Conservation (phyloP, 129 eudicot genomes). For the Pulicaria dysenterica region DNA sequence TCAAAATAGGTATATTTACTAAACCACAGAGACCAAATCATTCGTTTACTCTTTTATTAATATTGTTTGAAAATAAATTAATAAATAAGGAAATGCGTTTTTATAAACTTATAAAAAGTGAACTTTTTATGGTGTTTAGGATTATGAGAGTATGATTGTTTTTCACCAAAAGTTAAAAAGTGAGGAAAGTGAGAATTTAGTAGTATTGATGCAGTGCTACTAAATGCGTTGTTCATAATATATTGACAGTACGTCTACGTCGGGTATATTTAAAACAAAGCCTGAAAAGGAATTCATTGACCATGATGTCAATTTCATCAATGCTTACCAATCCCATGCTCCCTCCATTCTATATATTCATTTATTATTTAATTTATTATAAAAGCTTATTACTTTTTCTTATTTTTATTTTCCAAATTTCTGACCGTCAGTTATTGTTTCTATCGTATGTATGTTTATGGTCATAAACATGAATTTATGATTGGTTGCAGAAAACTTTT, state of each 20-base stretch:
- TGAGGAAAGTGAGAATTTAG: constrained; percentile 26
- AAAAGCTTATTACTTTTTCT: too few species aligned
- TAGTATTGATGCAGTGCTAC: constrained; percentile 38
- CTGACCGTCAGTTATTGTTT: constrained; percentile 24
- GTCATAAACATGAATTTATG: constrained; percentile 4
- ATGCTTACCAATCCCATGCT: constrained; percentile 39
- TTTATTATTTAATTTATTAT: background rate
- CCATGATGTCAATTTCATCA: constrained; percentile 39
- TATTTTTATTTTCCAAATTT: background rate
- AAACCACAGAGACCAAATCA: too few species aligned
- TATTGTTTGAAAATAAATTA: too few species aligned
- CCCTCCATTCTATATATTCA: background rate
- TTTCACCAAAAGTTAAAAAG: constrained; percentile 25
- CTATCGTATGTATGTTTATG: background rate
- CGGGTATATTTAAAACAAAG: constrained; percentile 39
- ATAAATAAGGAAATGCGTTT: too few species aligned
- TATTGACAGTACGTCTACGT: constrained; percentile 27
- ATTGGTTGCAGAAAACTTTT: constrained; percentile 21
- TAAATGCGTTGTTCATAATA: constrained; percentile 45
- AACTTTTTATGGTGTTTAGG: too few species aligned
- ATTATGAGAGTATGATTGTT: background rate
- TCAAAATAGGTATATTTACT: too few species aligned
- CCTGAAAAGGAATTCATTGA: constrained; percentile 48
- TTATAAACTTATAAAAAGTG: too few species aligned
- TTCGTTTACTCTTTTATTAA: too few species aligned